Conservation (phyloP, 129 eudicot species). For the Flaveria brownii region DNA sequence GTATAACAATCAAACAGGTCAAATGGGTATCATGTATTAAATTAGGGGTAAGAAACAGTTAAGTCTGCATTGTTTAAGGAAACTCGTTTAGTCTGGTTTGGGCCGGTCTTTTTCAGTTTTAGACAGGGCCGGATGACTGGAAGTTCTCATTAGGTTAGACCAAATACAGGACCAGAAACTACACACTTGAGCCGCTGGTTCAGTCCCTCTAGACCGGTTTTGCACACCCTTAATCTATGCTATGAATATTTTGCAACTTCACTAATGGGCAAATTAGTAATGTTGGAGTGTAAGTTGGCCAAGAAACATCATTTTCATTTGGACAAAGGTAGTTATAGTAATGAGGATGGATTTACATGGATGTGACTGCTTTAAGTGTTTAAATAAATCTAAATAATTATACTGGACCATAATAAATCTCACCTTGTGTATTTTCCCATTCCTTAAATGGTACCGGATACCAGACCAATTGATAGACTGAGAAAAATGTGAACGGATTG, state of each 20-base stretch:
- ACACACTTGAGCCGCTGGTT: not conserved
- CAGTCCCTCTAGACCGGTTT: not conserved
- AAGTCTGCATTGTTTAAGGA: not conserved
- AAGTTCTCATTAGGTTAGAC: not conserved
- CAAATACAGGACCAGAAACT: not conserved
- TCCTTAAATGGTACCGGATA: conserved; percentile 80
- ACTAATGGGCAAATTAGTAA: not conserved
- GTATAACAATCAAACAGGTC: not conserved
- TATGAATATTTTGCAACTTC: not conserved
- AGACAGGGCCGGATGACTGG: not conserved
- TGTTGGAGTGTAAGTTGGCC: not conserved
- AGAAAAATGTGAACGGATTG: conserved; percentile 85
- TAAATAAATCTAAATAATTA: not conserved
- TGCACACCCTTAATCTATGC: not conserved
- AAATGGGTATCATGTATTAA: not conserved
- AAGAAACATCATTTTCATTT: not conserved
- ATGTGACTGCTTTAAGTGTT: not conserved
- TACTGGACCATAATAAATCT: conserved; percentile 11
- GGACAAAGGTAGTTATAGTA: not conserved
- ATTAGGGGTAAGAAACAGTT: not conserved
- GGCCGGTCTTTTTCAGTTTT: not conserved
- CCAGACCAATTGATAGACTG: conserved; percentile 98
- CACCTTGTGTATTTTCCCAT: conserved; percentile 88
- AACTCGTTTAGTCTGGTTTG: not conserved
- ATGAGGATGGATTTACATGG: conserved; percentile 10